Evolutionary conservation across 169 alveolate species (phyloP), one percentile per base, ranked within the genome.

Genomic region (Plasmodium vivax): DNA sequence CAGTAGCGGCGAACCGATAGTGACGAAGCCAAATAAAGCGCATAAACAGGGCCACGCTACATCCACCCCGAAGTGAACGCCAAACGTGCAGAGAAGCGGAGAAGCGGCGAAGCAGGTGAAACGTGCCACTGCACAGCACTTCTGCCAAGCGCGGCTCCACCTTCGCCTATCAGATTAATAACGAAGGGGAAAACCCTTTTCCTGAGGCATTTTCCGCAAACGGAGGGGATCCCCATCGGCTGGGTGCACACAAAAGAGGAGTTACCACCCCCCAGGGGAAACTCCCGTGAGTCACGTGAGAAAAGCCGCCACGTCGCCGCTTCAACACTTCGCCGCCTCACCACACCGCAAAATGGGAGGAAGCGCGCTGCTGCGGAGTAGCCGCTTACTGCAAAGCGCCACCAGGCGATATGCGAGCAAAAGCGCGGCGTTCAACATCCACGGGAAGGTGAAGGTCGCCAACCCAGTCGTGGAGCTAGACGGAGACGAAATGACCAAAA

Each of bases 401-500:
- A 38, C 30, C 71, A 84, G 47, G 54, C 19, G 83, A 68, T 4
- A 36, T 68, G 47, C 27, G 45, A 84, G 41, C 16, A 43, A 62
- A 36, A 47, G 83, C 14, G 72, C 94, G 8, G 41, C 90, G 16
- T 88, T 88, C 54, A 77, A 88, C 32, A 10, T 80, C 43, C 34
- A 72, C n/a, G 90, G 90, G 34, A 88, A 88, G 73, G 79, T 88
- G 51, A 80, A 88, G 36, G 94, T 88, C 3, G 71, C 36, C 32
- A 88, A 88, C n/a, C 99, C 99, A 14, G 97, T 98, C 47, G 99
- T 97, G 27, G 99, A 98, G 91, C 87, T 98, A 56, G 99, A 98
- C 87, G 99, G 99, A 27, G 99, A 98, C 88, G 99, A 98, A 93
- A 98, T 98, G 99, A 98, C 99, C 47, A 96, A 98, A 82, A 96